These are phyloP conservation scores for Aechmea fasciata DNA, from an alignment of 176 grass and related monocot species.

Conservation along the genomic window DNA sequence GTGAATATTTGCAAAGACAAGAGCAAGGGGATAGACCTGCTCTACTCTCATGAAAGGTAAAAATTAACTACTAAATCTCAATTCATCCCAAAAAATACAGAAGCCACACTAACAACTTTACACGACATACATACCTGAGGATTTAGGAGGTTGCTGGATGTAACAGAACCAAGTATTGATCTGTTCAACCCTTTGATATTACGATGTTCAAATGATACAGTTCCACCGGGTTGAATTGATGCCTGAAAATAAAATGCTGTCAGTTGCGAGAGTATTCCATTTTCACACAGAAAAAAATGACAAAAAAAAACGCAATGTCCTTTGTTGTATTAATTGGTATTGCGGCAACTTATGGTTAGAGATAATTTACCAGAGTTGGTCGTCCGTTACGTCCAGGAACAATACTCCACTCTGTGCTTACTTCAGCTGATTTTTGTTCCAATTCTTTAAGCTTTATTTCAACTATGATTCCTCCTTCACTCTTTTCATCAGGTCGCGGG, in stretches of 20 bases:
- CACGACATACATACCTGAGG: constrained; percentile 56
- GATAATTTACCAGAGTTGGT: constrained; percentile 60
- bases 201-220: constrained; percentile 86
- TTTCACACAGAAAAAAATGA: not conserved
- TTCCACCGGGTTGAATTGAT: constrained; percentile 97
- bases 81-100: not conserved
- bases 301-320: too few species aligned
- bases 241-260: constrained; percentile 34
- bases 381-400: constrained; percentile 68
- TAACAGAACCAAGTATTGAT: constrained; percentile 88
- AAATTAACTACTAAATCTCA: not conserved
- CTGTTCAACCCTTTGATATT: constrained; percentile 92
- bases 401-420: constrained; percentile 94
- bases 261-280: not conserved
- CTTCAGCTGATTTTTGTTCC: constrained; percentile 89
- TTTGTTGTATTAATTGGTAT: too few species aligned
- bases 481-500: constrained; percentile 83
- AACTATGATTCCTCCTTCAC: constrained; percentile 89
- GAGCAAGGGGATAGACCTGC: too few species aligned
- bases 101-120: not conserved
- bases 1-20: too few species aligned
- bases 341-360: not conserved
- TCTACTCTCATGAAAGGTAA: not conserved
- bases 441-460: constrained; percentile 97
- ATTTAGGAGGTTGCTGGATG: constrained; percentile 93